Conservation (phyloP, 805 yeast species). For the Saturnispora mendoncae region DNA sequence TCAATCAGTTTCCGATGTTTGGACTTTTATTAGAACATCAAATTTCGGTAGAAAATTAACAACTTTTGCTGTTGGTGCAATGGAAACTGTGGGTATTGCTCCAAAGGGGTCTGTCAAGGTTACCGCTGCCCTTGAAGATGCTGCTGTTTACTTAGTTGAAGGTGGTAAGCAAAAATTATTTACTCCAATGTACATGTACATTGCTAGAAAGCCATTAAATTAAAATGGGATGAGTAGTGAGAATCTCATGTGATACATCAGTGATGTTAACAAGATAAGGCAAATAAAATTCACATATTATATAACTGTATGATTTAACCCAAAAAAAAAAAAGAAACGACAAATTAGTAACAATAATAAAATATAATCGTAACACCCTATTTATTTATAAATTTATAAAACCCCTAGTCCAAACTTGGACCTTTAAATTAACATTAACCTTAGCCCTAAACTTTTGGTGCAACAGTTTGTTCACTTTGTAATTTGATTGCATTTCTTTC, state of each 20-base stretch:
- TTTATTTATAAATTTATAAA: too few species aligned
- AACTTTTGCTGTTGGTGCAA: conserved; percentile 64
- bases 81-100: conserved; percentile 82
- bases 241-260: neutral
- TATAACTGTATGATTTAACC: too few species aligned
- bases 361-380: too few species aligned
- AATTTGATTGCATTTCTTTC: conserved; percentile 78
- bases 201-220: conserved; percentile 70
- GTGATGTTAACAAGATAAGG: neutral
- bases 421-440: too few species aligned
- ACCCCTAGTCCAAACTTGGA: too few species aligned
- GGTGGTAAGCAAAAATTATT: conserved; percentile 88
- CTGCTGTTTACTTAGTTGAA: conserved; percentile 87
- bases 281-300: too few species aligned
- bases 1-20: conserved; percentile 67
- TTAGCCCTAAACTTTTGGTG: conserved; percentile 58
- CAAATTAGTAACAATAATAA: too few species aligned
- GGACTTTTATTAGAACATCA: conserved; percentile 85
- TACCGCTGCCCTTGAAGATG: conserved; percentile 89
- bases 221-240: conserved; percentile 1
- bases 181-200: conserved; percentile 96
- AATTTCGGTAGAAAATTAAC: conserved; percentile 79
- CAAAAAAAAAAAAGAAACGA: too few species aligned
- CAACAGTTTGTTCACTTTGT: conserved; percentile 77
- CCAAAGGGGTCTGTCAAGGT: conserved; percentile 90